A percentile compares a stretch with the other conserved stretches of the same genome.
These are phyloP conservation scores for Rhizopus arrhizus DNA, from an alignment of 371 early-diverging fungal species.

Conservation along the genomic window DNA sequence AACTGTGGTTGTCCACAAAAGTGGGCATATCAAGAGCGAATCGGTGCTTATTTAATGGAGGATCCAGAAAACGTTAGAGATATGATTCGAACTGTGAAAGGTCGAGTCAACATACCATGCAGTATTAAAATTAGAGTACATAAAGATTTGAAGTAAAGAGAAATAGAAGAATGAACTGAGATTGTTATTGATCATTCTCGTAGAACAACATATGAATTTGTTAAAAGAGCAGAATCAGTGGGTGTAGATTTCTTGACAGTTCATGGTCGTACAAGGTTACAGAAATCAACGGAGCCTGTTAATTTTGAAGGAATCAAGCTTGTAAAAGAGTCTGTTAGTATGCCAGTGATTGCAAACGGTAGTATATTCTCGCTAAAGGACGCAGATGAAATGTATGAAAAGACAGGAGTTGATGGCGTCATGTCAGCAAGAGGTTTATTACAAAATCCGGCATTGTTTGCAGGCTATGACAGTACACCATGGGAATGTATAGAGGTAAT, in stretches of 20 bases:
- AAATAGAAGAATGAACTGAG: neutral
- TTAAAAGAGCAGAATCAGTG: constrained; percentile 72
- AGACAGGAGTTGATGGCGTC: constrained; percentile 81
- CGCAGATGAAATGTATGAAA: constrained; percentile 66
- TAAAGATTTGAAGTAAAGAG: constrained; percentile 60
- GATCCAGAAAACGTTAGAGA: constrained; percentile 80
- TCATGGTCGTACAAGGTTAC: constrained; percentile 80
- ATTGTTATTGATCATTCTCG: neutral
- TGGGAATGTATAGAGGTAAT: constrained; percentile 71
- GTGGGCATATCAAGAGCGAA: constrained; percentile 83
- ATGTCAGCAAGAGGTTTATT: constrained; percentile 90
- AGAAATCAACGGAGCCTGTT: constrained; percentile 76
- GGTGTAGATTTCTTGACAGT: constrained; percentile 82
- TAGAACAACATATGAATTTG: constrained; percentile 78
- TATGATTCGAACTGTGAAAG: constrained; percentile 77
- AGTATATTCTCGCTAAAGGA: constrained; percentile 72
- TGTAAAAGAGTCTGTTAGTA: constrained; percentile 69
- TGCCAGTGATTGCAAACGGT: constrained; percentile 86
- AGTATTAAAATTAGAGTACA: constrained; percentile 84
- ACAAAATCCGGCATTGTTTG: constrained; percentile 86
- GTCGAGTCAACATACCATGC: constrained; percentile 67
- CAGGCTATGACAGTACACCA: constrained; percentile 70
- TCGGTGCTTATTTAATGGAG: constrained; percentile 79
- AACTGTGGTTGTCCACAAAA: constrained; percentile 91
- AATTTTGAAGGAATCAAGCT: constrained; percentile 73